These are phyloP conservation scores for Bryoerythrophyllum caledonicum DNA, from an alignment of 225 moss, liverwort and hornwort genomes.

Conservation along the genomic window DNA sequence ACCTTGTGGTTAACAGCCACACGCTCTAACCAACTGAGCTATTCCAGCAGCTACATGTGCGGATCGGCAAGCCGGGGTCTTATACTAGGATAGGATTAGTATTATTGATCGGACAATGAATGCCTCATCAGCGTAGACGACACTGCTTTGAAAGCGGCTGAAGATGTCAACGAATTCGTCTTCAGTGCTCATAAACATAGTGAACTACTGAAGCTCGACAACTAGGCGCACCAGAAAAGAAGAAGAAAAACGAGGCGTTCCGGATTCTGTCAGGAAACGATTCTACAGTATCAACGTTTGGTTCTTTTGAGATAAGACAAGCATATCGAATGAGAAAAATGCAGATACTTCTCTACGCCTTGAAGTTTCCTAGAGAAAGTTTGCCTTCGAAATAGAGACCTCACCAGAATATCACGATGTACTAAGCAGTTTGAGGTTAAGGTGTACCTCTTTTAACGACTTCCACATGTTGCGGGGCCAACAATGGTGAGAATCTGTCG, in stretches of 20 bases:
- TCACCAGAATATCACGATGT: background rate
- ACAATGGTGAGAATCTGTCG: background rate
- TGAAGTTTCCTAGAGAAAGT: background rate
- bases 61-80: no score
- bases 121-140: no score
- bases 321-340: no score
- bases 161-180: no score
- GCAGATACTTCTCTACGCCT: no score
- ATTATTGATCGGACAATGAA: no score
- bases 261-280: background rate
- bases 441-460: background rate
- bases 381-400: background rate
- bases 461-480: background rate
- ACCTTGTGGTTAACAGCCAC: conserved; percentile 16
- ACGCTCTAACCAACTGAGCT: conserved; percentile 18
- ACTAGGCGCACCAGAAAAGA: no score
- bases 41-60: no score
- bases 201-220: no score
- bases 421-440: background rate
- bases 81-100: no score
- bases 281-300: background rate
- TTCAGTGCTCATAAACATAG: no score
- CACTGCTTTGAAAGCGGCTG: no score
- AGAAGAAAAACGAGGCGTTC: background rate
- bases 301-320: background rate